Evolutionary conservation across 129 eudicot genomes (phyloP).

Genomic region (Flaveria brownii): DNA sequence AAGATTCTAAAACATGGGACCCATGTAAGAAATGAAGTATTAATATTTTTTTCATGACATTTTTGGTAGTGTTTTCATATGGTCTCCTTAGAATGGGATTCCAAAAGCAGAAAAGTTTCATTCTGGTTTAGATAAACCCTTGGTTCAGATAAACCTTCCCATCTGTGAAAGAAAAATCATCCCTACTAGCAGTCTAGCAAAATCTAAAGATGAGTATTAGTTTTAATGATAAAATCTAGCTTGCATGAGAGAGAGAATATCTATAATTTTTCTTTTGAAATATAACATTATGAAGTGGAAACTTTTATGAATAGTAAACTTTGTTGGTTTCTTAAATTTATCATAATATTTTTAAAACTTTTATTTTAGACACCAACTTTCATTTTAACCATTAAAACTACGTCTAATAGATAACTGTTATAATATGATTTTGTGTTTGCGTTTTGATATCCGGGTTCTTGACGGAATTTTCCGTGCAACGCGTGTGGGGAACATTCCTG

Average conservation of each 20-base stretch:
- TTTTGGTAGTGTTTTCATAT: conserved; percentile 28
- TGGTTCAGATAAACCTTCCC: conserved; percentile 25
- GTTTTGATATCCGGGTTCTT: too few relatives aligned
- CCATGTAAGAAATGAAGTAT: conserved; percentile 23
- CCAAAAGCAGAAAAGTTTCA: conserved; percentile 42
- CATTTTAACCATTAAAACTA: too few relatives aligned
- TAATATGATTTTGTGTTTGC: too few relatives aligned
- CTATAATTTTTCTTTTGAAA: background rate
- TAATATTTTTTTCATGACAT: conserved; percentile 23
- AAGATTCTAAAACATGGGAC: conserved; percentile 48
- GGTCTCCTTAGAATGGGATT: conserved; percentile 52
- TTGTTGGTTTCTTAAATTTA: too few relatives aligned
- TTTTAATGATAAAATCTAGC: background rate
- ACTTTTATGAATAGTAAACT: too few relatives aligned
- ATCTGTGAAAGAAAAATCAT: background rate
- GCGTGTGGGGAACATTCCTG: too few relatives aligned
- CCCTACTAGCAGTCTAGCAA: background rate
- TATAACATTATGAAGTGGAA: too few relatives aligned
- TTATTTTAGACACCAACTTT: too few relatives aligned
- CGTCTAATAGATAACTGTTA: too few relatives aligned
- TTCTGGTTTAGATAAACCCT: conserved; percentile 38
- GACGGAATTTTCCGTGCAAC: too few relatives aligned
- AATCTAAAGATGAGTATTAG: conserved; percentile 15
- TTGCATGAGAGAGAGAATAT: background rate
- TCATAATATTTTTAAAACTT: too few relatives aligned